Conservation (phyloP, 306 rosid species). For the Cucurbita pepo region DNA sequence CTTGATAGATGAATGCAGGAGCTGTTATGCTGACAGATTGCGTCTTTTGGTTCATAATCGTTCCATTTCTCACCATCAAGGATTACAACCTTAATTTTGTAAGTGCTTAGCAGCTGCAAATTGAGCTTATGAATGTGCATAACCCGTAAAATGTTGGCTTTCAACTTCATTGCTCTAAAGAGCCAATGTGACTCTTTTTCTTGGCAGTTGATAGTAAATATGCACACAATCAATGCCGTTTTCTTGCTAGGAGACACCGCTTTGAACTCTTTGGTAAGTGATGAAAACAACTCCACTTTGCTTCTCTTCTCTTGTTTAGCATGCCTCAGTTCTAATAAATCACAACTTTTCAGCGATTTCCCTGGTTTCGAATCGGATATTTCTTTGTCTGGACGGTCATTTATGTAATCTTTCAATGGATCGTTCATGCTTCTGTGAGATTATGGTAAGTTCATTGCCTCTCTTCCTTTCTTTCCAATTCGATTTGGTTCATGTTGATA, state of each 20-base stretch:
- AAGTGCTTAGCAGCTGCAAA: constrained; percentile 16
- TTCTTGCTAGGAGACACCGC: constrained; percentile 76
- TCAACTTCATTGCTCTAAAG: not conserved
- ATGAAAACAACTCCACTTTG: not conserved
- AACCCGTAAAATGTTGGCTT: too few species aligned
- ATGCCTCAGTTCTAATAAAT: not conserved
- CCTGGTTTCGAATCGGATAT: constrained; percentile 93
- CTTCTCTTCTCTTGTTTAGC: not conserved
- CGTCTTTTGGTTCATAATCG: constrained; percentile 78
- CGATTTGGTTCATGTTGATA: not conserved
- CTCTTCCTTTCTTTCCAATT: not conserved
- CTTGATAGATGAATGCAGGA: constrained; percentile 82
- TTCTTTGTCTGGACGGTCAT: constrained; percentile 77
- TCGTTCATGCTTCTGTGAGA: constrained; percentile 56
- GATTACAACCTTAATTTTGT: constrained; percentile 72
- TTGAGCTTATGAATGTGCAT: not conserved
- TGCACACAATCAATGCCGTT: constrained; percentile 89
- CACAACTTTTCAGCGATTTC: constrained; percentile 36
- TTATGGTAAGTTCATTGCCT: constrained; percentile 41
- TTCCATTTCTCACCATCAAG: constrained; percentile 69
- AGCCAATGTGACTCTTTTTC: not conserved
- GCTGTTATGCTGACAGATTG: constrained; percentile 86
- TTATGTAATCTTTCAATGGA: constrained; percentile 77
- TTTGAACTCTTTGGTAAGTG: constrained; percentile 68
- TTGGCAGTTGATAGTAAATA: constrained; percentile 51